A percentile compares a stretch with the other conserved stretches of the same genome.
Evolutionary conservation across 208 protist species (phyloP).

Genomic region (Angomonas deanei): DNA sequence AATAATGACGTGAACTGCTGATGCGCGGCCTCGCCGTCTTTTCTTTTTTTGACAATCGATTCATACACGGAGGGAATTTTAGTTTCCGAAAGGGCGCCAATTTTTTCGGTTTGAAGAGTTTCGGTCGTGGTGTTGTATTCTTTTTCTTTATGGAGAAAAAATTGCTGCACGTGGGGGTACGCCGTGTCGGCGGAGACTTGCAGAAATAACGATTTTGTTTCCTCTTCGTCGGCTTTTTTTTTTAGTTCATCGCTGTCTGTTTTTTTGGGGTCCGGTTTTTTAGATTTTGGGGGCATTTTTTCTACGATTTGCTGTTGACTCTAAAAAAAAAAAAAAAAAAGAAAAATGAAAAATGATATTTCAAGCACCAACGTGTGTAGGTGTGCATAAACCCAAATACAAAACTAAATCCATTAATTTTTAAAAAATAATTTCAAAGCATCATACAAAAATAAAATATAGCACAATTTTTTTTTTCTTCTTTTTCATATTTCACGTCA

Average conservation of each 20-base stretch:
- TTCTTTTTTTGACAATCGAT: background rate
- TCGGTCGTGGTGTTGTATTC: background rate
- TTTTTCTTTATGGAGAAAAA: conserved; percentile 12
- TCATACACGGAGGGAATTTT: background rate
- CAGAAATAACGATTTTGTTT: conserved; percentile 21
- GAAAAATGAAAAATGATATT: too few species aligned
- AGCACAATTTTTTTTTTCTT: conserved; percentile 6
- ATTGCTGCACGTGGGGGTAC: conserved; percentile 35
- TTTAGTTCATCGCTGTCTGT: background rate
- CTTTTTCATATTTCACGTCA: background rate
- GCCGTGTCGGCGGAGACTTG: conserved; percentile 20
- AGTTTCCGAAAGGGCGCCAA: background rate
- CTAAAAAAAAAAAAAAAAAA: conserved; percentile 4
- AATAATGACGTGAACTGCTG: background rate
- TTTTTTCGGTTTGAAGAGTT: background rate
- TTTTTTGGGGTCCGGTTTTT: background rate
- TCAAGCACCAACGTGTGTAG: too few species aligned
- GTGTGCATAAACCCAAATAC: too few species aligned
- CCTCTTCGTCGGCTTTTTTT: conserved; percentile 5
- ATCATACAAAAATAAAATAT: background rate
- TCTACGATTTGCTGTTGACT: background rate
- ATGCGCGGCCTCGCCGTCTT: background rate
- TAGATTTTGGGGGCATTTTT: background rate
- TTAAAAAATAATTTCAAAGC: background rate
- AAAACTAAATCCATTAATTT: too few species aligned